These are phyloP conservation scores for Mortierella sp. DNA, from an alignment of 371 early-diverging fungal species.

Conservation along the genomic window DNA sequence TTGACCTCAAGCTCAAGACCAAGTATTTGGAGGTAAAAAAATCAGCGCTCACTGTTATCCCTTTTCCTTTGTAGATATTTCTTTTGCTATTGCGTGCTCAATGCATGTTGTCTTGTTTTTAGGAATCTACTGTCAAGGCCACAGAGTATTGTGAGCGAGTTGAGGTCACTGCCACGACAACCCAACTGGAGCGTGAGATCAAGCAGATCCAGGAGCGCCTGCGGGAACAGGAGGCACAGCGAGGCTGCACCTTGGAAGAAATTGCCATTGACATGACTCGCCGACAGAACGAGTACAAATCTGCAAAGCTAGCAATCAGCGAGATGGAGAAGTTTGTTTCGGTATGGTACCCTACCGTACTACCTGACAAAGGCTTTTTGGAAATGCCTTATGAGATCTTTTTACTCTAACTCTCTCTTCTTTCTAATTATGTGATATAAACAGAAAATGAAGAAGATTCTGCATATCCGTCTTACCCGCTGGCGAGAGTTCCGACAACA, in stretches of 20 bases:
- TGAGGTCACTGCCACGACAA: slow-evolving; percentile 57
- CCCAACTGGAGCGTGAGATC: slow-evolving; percentile 72
- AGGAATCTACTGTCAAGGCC: slow-evolving; percentile 64
- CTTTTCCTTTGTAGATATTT: not conserved
- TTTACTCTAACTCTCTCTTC: not conserved
- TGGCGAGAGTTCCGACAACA: slow-evolving; percentile 78
- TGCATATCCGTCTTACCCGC: slow-evolving; percentile 67
- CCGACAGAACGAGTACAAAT: slow-evolving; percentile 62
- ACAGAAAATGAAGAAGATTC: slow-evolving; percentile 65
- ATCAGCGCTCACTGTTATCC: not conserved
- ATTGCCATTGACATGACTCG: slow-evolving; percentile 63
- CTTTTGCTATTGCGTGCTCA: not conserved
- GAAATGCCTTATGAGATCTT: not conserved
- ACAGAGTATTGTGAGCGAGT: slow-evolving; percentile 75
- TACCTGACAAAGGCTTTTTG: not conserved
- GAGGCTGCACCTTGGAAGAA: slow-evolving; percentile 67
- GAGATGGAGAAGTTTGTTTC: slow-evolving; percentile 62
- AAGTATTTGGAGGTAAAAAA: slow-evolving; percentile 40
- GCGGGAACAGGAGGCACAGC: slow-evolving; percentile 61
- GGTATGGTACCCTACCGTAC: too few relatives aligned
- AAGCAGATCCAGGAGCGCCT: slow-evolving; percentile 63
- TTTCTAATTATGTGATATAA: not conserved
- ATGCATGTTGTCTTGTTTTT: not conserved
- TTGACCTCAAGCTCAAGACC: slow-evolving; percentile 29
- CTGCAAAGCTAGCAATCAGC: slow-evolving; percentile 68